Evolutionary conservation across 75 land plant genomes (phyloP).

Genomic region (Pinus tabuliformis): DNA sequence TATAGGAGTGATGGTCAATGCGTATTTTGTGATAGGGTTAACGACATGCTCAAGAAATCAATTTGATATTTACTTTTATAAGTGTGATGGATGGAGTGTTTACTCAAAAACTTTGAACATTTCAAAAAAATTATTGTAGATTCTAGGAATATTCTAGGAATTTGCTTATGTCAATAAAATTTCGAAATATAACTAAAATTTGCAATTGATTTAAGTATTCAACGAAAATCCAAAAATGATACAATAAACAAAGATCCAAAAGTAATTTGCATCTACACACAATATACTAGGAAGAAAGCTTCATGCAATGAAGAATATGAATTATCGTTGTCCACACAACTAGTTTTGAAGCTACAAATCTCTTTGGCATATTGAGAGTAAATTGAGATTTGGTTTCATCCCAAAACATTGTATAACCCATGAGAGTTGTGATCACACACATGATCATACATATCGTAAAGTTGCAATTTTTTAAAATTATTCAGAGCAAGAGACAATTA

Average conservation of each 20-base stretch:
- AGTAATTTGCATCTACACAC: background rate
- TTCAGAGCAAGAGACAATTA: background rate
- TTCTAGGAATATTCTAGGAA: too few relatives aligned
- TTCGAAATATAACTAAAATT: too few relatives aligned
- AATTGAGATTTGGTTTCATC: conserved; percentile 70
- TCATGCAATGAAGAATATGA: background rate
- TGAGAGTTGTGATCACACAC: conserved; percentile 62
- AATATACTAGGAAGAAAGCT: background rate
- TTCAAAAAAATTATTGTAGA: too few relatives aligned
- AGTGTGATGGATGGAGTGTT: too few relatives aligned
- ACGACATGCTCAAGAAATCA: conserved; percentile 59
- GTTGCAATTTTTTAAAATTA: conserved; percentile 17
- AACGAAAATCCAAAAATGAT: background rate
- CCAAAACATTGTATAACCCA: conserved; percentile 81
- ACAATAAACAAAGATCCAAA: background rate
- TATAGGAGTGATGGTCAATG: conserved; percentile 87
- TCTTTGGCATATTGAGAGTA: conserved; percentile 75
- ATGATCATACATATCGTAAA: conserved; percentile 56
- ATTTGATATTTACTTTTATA: too few relatives aligned
- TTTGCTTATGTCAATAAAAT: too few relatives aligned
- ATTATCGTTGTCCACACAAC: conserved; percentile 91
- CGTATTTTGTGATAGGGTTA: conserved; percentile 89
- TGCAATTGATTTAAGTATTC: too few relatives aligned
- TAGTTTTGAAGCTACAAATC: conserved; percentile 67
- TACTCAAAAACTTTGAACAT: too few relatives aligned